A percentile compares a stretch with the other conserved stretches of the same genome.
phyloP scores from a whole-genome alignment of 2,329 filamentous ascomycete species.

The Camillea tinctor region DNA sequence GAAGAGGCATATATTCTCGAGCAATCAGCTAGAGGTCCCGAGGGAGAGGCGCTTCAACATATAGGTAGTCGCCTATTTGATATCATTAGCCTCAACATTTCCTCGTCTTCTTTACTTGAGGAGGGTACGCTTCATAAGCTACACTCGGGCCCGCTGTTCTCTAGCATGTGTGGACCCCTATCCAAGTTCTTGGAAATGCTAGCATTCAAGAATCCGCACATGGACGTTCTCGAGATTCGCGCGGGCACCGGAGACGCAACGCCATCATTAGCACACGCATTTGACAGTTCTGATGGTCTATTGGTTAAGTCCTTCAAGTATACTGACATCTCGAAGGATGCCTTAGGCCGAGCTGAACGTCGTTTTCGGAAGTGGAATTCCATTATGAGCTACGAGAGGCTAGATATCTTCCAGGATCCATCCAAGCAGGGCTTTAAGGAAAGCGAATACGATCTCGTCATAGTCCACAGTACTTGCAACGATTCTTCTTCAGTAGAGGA shows the following conservation, averaged over 20 bases:
- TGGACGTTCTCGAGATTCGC: neutral
- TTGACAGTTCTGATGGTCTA: neutral
- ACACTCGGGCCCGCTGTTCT: no score
- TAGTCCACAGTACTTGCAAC: constrained; percentile 4
- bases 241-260: neutral
- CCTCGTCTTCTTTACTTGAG: no score
- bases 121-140: no score
- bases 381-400: neutral
- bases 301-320: neutral
- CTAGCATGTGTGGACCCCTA: neutral
- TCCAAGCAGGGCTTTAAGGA: constrained; percentile 2
- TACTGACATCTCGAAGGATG: neutral
- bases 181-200: neutral
- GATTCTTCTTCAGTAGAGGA: constrained; percentile 1
- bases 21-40: no score
- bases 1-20: no score
- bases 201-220: neutral
- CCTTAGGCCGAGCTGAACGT: neutral
- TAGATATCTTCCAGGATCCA: neutral
- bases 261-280: no score
- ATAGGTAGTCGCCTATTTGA: no score
- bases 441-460: constrained; percentile 3
- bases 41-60: no score
- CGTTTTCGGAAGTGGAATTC: neutral
- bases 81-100: no score